phyloP scores from a whole-genome alignment of 2,329 filamentous ascomycete genomes.

The Fusarium graminum region DNA sequence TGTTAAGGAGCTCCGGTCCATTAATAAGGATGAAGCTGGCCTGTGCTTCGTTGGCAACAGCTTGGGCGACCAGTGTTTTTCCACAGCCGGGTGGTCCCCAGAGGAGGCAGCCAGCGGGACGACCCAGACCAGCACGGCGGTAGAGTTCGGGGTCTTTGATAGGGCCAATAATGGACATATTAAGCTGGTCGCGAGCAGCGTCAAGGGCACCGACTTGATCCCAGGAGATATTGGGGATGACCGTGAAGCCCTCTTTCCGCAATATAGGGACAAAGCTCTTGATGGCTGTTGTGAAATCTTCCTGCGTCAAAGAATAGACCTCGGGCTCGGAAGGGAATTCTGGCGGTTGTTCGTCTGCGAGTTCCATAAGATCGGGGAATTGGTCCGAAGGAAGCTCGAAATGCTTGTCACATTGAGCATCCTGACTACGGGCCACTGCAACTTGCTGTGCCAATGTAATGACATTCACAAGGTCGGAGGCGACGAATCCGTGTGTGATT shows the following conservation, averaged over 20 bases:
- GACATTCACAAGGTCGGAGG: constrained; percentile 83
- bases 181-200: constrained; percentile 82
- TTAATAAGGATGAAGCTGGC: constrained; percentile 99
- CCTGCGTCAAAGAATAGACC: constrained; percentile 38
- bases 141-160: constrained; percentile 87
- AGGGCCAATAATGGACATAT: constrained; percentile 88
- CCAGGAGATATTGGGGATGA: constrained; percentile 94
- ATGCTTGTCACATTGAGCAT: constrained; percentile 1
- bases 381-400: constrained; percentile 5
- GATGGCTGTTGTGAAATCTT: constrained; percentile 80
- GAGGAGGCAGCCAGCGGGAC: constrained; percentile 88
- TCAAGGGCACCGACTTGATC: constrained; percentile 88
- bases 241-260: constrained; percentile 92
- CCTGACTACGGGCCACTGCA: constrained; percentile 52
- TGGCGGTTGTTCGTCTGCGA: constrained; percentile 9
- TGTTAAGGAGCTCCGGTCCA: constrained; percentile 95
- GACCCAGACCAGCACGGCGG: constrained; percentile 79
- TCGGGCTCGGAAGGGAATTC: constrained; percentile 14
- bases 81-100: constrained; percentile 98
- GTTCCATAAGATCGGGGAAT: constrained; percentile 37
- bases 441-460: constrained; percentile 60
- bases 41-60: constrained; percentile 93
- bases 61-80: constrained; percentile 96
- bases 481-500: constrained; percentile 91
- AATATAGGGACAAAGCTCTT: constrained; percentile 72